Evolutionary conservation across 441 rosid genomes (phyloP).

Genomic region (Pelargonium fulgidum): DNA sequence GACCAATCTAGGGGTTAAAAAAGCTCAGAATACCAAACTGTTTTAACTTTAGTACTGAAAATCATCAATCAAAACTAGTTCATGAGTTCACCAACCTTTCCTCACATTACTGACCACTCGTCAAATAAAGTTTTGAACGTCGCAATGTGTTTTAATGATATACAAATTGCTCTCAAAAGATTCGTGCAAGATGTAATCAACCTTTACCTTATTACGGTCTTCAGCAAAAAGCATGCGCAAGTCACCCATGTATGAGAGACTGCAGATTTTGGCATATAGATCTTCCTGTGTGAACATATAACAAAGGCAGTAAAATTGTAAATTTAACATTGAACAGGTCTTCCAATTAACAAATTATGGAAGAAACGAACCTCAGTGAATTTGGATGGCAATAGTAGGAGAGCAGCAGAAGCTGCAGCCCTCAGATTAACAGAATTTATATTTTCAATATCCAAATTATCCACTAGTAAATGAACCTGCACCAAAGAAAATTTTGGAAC

Average conservation of each 20-base stretch:
- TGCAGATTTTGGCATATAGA: conserved; percentile 72
- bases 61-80: background rate
- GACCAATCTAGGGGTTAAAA: too few species aligned
- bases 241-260: conserved; percentile 86
- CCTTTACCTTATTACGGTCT: conserved; percentile 65
- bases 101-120: background rate
- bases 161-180: background rate
- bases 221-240: conserved; percentile 93
- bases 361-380: conserved; percentile 59
- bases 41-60: background rate
- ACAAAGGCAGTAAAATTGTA: conserved; percentile 10
- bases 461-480: conserved; percentile 71
- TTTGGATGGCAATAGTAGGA: conserved; percentile 72
- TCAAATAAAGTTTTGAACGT: background rate
- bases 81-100: background rate
- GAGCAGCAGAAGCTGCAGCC: conserved; percentile 83
- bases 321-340: conserved; percentile 16
- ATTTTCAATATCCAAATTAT: conserved; percentile 54
- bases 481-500: conserved; percentile 3
- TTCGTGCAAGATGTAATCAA: conserved; percentile 3
- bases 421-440: conserved; percentile 56
- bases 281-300: conserved; percentile 51
- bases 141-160: background rate
- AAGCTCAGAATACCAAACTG: too few species aligned
- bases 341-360: background rate